These are phyloP conservation scores for Mycogone perniciosa DNA, from an alignment of 2,329 filamentous ascomycete species.

Conservation along the genomic window DNA sequence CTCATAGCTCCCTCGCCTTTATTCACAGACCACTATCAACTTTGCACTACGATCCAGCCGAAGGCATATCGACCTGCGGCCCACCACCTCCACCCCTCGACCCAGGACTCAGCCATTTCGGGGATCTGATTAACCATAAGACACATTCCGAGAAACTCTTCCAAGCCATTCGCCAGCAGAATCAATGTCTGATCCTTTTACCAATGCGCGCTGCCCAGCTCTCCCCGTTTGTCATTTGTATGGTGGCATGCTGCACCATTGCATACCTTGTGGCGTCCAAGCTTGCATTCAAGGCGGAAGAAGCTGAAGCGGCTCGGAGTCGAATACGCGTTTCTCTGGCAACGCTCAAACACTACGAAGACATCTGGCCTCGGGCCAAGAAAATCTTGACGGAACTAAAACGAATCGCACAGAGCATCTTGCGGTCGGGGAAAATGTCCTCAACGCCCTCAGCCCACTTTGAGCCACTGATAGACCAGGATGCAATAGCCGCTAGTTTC, in stretches of 20 bases:
- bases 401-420: background rate
- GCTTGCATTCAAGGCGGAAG: background rate
- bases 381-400: conserved; percentile 1
- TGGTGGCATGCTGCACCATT: conserved; percentile 2
- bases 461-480: background rate
- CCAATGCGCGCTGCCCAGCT: conserved; percentile 1
- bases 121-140: background rate
- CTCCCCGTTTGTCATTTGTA: conserved; percentile 4
- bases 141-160: conserved; percentile 5
- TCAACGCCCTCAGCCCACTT: background rate
- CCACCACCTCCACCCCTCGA: background rate
- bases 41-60: background rate
- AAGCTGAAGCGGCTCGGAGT: background rate
- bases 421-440: background rate
- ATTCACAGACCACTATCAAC: conserved; percentile 4
- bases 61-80: background rate
- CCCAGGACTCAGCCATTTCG: background rate
- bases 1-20: conserved; percentile 1
- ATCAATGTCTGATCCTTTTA: conserved; percentile 1
- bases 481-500: background rate
- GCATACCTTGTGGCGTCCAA: conserved; percentile 3
- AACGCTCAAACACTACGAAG: conserved; percentile 6
- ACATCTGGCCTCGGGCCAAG: conserved; percentile 7
- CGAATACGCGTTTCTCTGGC: conserved; percentile 1
- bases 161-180: conserved; percentile 3